phyloP scores from a whole-genome alignment of 2,329 filamentous ascomycete species.

The Iodosphaeria phyllophila region DNA sequence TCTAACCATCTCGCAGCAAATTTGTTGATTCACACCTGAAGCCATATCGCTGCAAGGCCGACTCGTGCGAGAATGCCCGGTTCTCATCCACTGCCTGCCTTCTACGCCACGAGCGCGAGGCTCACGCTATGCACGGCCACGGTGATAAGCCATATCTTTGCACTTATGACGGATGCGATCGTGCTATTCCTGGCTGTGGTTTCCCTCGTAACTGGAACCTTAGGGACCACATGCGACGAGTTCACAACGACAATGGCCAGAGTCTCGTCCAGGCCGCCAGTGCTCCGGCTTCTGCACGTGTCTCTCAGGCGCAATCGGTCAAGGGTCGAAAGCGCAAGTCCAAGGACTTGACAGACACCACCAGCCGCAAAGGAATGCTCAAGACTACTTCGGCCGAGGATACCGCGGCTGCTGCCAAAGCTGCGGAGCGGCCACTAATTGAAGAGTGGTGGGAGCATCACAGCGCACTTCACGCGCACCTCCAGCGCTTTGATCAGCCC shows the following conservation, averaged over 20 bases:
- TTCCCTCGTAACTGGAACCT: conserved; percentile 95
- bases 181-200: conserved; percentile 63
- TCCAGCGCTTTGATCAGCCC: conserved; percentile 28
- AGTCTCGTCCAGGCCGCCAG: conserved; percentile 13
- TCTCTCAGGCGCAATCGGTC: conserved; percentile 13
- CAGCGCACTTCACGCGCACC: conserved; percentile 40
- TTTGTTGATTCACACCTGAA: conserved; percentile 93
- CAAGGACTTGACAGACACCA: conserved; percentile 23
- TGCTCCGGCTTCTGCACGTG: conserved; percentile 20
- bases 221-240: conserved; percentile 90
- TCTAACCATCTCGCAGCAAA: conserved; percentile 42
- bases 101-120: conserved; percentile 86
- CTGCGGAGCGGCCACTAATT: conserved; percentile 22
- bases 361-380: conserved; percentile 29
- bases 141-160: conserved; percentile 86
- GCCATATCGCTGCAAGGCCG: conserved; percentile 85
- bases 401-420: conserved; percentile 14
- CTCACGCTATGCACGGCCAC: conserved; percentile 88
- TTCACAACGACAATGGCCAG: conserved; percentile 49
- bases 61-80: conserved; percentile 64
- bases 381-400: conserved; percentile 17
- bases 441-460: conserved; percentile 44
- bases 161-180: conserved; percentile 73
- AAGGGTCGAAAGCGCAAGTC: conserved; percentile 40
- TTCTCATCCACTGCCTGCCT: conserved; percentile 94